Conservation (phyloP, 169 alveolate species). For the Perkinsus marinus region DNA sequence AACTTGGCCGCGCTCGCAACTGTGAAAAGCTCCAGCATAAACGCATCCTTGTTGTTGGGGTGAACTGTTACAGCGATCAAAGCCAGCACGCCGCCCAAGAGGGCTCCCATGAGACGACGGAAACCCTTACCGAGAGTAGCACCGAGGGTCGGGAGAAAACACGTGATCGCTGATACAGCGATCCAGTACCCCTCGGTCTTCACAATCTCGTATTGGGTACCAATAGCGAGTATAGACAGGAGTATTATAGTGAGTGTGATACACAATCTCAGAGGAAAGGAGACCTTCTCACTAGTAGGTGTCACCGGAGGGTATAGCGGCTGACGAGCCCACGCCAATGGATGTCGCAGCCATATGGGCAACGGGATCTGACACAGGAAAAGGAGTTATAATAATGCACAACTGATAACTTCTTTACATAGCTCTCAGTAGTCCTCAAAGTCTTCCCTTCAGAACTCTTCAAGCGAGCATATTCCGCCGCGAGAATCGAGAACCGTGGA, state of each 20-base stretch:
- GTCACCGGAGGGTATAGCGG: not conserved
- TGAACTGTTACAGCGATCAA: not conserved
- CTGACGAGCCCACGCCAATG: not conserved
- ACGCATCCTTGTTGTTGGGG: not conserved
- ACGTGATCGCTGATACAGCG: not conserved
- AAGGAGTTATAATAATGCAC: not conserved
- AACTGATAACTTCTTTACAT: not conserved
- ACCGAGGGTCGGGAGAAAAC: not conserved
- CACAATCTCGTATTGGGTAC: not conserved
- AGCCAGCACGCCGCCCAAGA: not conserved
- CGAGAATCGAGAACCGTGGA: not conserved
- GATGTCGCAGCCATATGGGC: not conserved
- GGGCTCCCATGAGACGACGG: not conserved
- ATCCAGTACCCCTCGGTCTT: not conserved
- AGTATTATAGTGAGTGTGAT: not conserved
- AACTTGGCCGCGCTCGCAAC: not conserved
- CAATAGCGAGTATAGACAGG: not conserved
- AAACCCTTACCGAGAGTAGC: not conserved
- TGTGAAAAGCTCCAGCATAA: not conserved
- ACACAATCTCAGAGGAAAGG: not conserved
- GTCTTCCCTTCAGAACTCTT: not conserved
- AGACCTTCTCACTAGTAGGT: not conserved
- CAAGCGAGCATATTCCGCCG: not conserved
- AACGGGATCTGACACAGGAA: not conserved
- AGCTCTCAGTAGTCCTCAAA: not conserved